Conservation (phyloP, 2,329 filamentous ascomycete genomes). For the Fusarium luffae region DNA sequence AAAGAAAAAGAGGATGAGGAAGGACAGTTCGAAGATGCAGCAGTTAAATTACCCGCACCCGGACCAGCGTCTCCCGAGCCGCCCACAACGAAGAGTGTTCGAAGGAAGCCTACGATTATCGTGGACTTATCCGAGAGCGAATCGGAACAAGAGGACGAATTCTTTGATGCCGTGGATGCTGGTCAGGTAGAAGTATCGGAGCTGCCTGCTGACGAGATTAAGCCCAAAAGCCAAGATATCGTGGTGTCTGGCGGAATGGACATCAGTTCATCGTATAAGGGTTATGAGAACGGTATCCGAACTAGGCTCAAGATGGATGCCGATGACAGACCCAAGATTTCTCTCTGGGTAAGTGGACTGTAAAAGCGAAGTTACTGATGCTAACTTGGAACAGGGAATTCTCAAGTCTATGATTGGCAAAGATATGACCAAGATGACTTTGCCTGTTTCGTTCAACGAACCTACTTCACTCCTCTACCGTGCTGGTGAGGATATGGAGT, state of each 20-base stretch:
- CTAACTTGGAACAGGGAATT: constrained; percentile 73
- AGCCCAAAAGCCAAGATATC: constrained; percentile 57
- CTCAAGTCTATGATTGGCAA: constrained; percentile 99
- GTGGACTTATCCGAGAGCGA: constrained; percentile 83
- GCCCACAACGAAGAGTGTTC: constrained; percentile 50
- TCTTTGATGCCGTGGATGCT: constrained; percentile 96
- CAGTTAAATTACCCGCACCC: constrained; percentile 12
- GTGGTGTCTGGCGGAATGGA: constrained; percentile 62
- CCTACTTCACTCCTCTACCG: constrained; percentile 95
- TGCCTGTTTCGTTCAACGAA: constrained; percentile 98
- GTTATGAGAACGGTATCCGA: constrained; percentile 90
- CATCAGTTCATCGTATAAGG: constrained; percentile 82
- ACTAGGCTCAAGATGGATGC: constrained; percentile 86
- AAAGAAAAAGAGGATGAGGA: constrained; percentile 36
- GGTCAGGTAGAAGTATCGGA: constrained; percentile 86
- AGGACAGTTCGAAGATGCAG: constrained; percentile 40
- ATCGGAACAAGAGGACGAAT: constrained; percentile 87
- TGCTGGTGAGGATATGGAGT: constrained; percentile 98
- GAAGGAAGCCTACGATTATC: constrained; percentile 73
- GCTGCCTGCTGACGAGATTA: constrained; percentile 64
- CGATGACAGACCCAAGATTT: constrained; percentile 93
- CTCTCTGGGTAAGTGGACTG: constrained; percentile 81
- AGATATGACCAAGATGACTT: constrained; percentile 99
- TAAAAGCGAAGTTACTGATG: background rate
- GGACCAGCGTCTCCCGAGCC: constrained; percentile 20